These are phyloP conservation scores for Colletotrichum sp. DNA, from an alignment of 2,329 filamentous ascomycete species.

Conservation along the genomic window DNA sequence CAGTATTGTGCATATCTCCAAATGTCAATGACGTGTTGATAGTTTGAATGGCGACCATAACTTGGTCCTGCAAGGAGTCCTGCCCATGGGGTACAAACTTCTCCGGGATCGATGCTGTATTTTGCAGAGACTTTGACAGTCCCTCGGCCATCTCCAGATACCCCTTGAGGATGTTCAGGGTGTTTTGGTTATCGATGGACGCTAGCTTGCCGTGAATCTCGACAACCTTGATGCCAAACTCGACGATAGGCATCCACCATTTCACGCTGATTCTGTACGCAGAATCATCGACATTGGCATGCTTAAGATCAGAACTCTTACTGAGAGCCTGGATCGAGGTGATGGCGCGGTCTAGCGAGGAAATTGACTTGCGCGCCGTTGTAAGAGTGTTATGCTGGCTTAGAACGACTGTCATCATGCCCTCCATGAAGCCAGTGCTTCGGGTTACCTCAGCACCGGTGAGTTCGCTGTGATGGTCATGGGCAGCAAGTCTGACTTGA, in stretches of 20 bases:
- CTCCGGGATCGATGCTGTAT: constrained; percentile 53
- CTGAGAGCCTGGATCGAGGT: constrained; percentile 22
- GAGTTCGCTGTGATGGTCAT: constrained; percentile 84
- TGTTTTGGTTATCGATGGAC: constrained; percentile 47
- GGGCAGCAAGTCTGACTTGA: constrained; percentile 67
- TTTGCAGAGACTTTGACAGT: constrained; percentile 44
- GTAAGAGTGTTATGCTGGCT: constrained; percentile 62
- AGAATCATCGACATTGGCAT: constrained; percentile 22
- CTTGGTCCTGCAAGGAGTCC: constrained; percentile 29
- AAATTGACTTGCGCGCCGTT: constrained; percentile 39
- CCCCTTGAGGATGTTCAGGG: constrained; percentile 47
- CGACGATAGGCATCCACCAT: constrained; percentile 76
- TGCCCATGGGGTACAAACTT: constrained; percentile 56
- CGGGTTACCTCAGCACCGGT: constrained; percentile 79
- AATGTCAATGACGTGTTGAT: not conserved
- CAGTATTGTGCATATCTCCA: constrained; percentile 39
- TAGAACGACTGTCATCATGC: constrained; percentile 72
- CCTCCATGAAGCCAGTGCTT: constrained; percentile 86
- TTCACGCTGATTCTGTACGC: constrained; percentile 31
- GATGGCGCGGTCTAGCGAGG: constrained; percentile 23
- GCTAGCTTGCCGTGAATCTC: constrained; percentile 72
- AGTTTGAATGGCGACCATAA: not conserved
- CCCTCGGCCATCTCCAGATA: constrained; percentile 55
- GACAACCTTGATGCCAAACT: constrained; percentile 65
- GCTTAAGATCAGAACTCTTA: not conserved